phyloP scores from a whole-genome alignment of 257 asterid species.

The Marsdenia floribunda region DNA sequence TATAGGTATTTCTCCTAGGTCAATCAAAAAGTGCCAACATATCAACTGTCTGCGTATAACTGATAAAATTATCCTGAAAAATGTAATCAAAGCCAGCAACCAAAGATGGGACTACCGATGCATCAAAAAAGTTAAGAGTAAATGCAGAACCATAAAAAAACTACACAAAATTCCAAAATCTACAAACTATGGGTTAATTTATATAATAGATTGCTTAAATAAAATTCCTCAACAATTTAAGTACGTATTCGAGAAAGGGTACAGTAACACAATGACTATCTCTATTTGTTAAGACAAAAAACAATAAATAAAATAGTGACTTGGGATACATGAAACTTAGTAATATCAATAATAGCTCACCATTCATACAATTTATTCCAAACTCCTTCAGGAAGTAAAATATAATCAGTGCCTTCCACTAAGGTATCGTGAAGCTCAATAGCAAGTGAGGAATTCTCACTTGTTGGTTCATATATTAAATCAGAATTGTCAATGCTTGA shows the following conservation, averaged over 20 bases:
- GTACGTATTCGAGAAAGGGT: not conserved
- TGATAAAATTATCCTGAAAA: not conserved
- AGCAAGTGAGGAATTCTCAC: constrained; percentile 54
- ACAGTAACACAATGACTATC: not conserved
- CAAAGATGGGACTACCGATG: not conserved
- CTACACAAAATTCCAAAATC: not conserved
- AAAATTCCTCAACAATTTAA: not conserved
- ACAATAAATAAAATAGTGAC: not conserved
- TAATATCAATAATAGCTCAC: constrained; percentile 35
- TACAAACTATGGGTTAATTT: not conserved
- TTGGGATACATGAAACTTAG: not conserved
- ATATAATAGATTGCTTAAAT: not conserved
- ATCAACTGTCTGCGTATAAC: not conserved
- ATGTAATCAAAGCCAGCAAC: not conserved
- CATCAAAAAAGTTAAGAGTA: not conserved
- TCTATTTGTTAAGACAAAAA: not conserved
- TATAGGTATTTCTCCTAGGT: not conserved
- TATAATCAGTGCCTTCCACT: constrained; percentile 97
- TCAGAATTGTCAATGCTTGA: constrained; percentile 75
- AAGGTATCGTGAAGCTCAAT: constrained; percentile 84
- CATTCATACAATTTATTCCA: constrained; percentile 79
- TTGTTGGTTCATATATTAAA: constrained; percentile 58
- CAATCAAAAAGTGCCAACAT: not conserved
- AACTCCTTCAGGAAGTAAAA: constrained; percentile 82
- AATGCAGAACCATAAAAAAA: not conserved